Evolutionary conservation across 257 asterid species (phyloP).

Genomic region (Leptodermis oblonga): DNA sequence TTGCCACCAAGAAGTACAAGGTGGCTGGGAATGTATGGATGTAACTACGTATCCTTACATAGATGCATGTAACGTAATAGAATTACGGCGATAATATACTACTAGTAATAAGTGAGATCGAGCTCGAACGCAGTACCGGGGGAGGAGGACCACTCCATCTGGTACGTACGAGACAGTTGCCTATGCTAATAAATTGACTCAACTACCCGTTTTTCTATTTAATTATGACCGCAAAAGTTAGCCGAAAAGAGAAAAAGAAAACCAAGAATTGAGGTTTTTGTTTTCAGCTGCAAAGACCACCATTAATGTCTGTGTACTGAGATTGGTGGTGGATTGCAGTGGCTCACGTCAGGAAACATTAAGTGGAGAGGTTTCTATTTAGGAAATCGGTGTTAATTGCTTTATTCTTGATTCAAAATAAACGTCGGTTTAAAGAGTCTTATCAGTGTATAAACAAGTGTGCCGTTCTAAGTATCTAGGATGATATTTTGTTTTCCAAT

Average conservation of each 20-base stretch:
- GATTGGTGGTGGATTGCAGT: neutral
- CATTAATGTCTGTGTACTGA: neutral
- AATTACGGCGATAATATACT: neutral
- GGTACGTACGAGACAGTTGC: conserved; percentile 10
- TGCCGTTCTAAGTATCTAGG: too few species aligned
- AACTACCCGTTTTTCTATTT: conserved; percentile 11
- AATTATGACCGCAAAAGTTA: conserved; percentile 19
- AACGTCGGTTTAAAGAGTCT: too few species aligned
- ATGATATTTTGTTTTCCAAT: too few species aligned
- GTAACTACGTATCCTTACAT: neutral
- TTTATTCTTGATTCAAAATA: neutral
- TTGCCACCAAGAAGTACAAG: neutral
- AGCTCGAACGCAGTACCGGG: neutral
- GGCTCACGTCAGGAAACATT: neutral
- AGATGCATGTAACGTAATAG: neutral
- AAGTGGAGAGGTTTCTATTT: neutral
- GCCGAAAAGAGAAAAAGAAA: conserved; percentile 14
- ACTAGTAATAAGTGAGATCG: too few species aligned
- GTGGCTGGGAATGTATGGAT: neutral
- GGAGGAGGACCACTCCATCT: neutral
- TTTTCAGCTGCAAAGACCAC: neutral
- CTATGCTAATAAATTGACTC: neutral
- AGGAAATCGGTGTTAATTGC: neutral
- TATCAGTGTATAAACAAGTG: too few species aligned
- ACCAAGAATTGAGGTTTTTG: neutral